phyloP scores from a whole-genome alignment of 2,329 filamentous ascomycete species.

The Fusarium incarnatum region DNA sequence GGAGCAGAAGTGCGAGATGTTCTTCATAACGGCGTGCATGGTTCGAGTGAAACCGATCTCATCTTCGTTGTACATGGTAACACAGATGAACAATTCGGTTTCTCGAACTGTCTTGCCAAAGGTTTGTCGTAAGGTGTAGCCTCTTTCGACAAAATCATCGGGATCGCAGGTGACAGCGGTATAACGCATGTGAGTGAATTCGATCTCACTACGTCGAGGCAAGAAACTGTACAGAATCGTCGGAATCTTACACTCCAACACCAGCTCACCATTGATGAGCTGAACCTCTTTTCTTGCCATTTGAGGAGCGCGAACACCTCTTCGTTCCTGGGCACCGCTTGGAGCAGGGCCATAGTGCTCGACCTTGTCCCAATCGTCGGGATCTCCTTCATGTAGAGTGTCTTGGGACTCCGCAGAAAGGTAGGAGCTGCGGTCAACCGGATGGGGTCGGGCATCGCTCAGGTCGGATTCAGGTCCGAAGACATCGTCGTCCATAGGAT shows the following conservation, averaged over 20 bases:
- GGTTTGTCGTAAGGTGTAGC: conserved; percentile 93
- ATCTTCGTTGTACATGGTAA: conserved; percentile 99
- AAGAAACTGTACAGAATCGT: conserved; percentile 98
- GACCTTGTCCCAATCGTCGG: conserved; percentile 65
- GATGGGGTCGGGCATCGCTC: conserved; percentile 62
- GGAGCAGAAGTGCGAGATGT: conserved; percentile 95
- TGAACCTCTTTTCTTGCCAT: conserved; percentile 94
- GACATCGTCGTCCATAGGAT: conserved; percentile 72
- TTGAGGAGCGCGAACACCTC: conserved; percentile 87
- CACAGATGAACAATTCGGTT: conserved; percentile 94
- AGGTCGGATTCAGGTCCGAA: conserved; percentile 74
- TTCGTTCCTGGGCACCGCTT: conserved; percentile 84
- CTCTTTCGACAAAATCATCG: conserved; percentile 88
- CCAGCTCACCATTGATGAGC: conserved; percentile 96
- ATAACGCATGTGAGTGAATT: conserved; percentile 99
- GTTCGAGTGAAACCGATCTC: conserved; percentile 96
- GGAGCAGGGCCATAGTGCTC: conserved; percentile 91
- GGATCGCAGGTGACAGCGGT: conserved; percentile 98
- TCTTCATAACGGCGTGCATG: conserved; percentile 99
- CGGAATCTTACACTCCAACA: conserved; percentile 98
- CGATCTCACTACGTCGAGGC: conserved; percentile 89
- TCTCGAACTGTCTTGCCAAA: conserved; percentile 86
- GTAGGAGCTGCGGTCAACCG: conserved; percentile 68
- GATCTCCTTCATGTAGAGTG: conserved; percentile 62
- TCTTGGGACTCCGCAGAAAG: conserved; percentile 62